Evolutionary conservation across 495 filamentous ascomycete genomes (phyloP), one percentile per base, ranked within the genome.

Genomic region (Pyrenula massariospora): DNA sequence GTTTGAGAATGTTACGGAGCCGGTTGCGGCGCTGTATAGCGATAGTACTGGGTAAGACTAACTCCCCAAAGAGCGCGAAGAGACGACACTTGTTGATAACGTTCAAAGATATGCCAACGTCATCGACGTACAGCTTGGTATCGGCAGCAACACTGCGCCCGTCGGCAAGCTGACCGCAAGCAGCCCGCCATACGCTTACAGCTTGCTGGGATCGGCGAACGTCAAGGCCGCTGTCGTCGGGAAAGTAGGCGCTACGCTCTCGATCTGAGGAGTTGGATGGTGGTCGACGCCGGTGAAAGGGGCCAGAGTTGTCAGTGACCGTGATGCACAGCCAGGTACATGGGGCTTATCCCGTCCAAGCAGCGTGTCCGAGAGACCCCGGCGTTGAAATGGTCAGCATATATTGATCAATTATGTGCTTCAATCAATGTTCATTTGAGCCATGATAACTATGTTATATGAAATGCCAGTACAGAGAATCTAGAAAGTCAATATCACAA

Each of bases 61-160:
- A 5, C 15, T 15, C 31, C 31, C 31, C 8, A 42, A 42, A 15
- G 15, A 42, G 31, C 31, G 31, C 15, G 31, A 42, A 5, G 31
- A 42, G 31, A 42, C 31, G 15, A 42, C 15, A 0, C 70, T 86
- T 24, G 80, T 79, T 64, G 75, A 73, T 25, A 73, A 70, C n/a
- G 77, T 86, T 56, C 74, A 66, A 15, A 74, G 77, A 8, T 74
- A 73, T 62, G 75, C 75, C 12, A 71, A 81, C 24, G 70, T 72
- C 12, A 68, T 59, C 5, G 79, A 80, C 56, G 83, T 80, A 54
- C 76, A 82, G 65, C 77, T 85, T 53, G 80, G 80, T 12, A 68
- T 62, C 48, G 74, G 66, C 2, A 50, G 56, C 21, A 79, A 84
- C 62, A 62, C 64, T 12, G 81, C 77, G 0, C 65, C 67, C 0